phyloP scores from a whole-genome alignment of 2,329 filamentous ascomycete species.

The Exserohilum rostratum region DNA sequence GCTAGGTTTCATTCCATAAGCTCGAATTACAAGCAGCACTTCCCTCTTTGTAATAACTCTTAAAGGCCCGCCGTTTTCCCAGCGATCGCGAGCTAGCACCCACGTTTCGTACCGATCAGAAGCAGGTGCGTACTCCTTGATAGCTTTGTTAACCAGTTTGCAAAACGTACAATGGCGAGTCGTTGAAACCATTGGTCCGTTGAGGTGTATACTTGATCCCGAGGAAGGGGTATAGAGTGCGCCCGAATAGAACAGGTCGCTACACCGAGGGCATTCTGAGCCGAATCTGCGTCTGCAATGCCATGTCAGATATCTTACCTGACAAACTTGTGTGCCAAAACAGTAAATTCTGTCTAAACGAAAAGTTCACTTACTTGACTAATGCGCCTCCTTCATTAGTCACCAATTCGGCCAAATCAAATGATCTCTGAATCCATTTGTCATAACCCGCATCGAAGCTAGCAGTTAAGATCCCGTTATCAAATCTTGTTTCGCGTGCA shows the following conservation, averaged over 20 bases:
- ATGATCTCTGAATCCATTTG: neutral
- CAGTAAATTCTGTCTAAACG: neutral
- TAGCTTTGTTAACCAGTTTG: too few species aligned
- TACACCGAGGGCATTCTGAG: neutral
- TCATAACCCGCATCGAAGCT: neutral
- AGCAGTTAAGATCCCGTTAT: neutral
- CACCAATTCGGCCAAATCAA: neutral
- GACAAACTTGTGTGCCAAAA: too few species aligned
- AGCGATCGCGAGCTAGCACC: too few species aligned
- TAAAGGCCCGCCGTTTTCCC: too few species aligned
- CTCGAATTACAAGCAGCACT: too few species aligned
- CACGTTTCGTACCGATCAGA: too few species aligned
- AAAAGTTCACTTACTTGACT: neutral
- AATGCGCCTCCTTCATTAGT: neutral
- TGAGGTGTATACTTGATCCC: neutral
- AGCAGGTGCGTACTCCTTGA: too few species aligned
- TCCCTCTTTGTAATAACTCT: too few species aligned
- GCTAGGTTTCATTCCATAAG: too few species aligned
- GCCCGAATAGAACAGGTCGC: neutral
- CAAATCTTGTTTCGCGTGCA: neutral
- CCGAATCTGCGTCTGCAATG: neutral
- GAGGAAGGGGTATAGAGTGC: neutral
- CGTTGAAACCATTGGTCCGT: neutral
- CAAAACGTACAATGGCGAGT: too few species aligned
- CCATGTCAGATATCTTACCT: too few species aligned